These are phyloP conservation scores for Pseudognaphalium luteoalbum DNA, from an alignment of 129 eudicot species.

Conservation along the genomic window DNA sequence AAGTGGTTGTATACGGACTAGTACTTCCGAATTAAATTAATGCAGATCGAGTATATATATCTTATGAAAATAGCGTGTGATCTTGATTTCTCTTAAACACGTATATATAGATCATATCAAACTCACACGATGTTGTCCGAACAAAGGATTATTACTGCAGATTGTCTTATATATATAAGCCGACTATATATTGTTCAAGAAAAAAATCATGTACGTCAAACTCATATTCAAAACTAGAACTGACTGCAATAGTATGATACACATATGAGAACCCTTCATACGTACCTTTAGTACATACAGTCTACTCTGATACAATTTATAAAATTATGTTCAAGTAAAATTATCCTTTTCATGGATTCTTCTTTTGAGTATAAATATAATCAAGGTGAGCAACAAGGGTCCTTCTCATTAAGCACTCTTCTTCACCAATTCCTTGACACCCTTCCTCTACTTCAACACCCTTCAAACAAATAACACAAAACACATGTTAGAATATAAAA, in stretches of 20 bases:
- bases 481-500: neutral
- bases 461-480: constrained; percentile 22
- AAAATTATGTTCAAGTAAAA: neutral
- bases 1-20: too few relatives aligned
- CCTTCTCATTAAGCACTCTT: constrained; percentile 60
- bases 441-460: constrained; percentile 38
- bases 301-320: neutral
- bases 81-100: neutral
- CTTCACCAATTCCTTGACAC: constrained; percentile 47
- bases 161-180: too few relatives aligned
- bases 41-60: neutral
- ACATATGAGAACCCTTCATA: constrained; percentile 9
- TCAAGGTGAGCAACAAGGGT: constrained; percentile 69
- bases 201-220: neutral
- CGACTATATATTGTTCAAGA: too few relatives aligned
- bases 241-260: neutral
- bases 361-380: constrained; percentile 59
- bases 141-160: too few relatives aligned
- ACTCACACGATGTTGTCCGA: neutral
- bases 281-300: neutral
- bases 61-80: neutral
- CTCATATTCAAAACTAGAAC: constrained; percentile 3
- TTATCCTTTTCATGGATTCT: constrained; percentile 32
- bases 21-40: too few relatives aligned
- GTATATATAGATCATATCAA: neutral